Percentiles rank a stretch among this genome's conserved stretches.
Evolutionary conservation across 2,329 filamentous ascomycete species (phyloP).

Genomic region (Fusarium humuli): DNA sequence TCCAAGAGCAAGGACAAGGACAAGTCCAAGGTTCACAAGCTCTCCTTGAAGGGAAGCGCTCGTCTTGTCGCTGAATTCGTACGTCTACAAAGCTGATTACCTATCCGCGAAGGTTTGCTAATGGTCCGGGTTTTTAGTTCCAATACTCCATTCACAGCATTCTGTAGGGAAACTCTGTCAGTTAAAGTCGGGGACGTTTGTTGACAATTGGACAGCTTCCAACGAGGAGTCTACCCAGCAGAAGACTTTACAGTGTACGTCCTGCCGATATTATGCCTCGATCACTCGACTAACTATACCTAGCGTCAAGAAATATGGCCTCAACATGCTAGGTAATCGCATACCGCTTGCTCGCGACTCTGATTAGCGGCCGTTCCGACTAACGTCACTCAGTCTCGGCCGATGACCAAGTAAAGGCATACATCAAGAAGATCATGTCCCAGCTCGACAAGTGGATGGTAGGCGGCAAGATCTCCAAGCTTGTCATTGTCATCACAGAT

Average conservation of each 20-base stretch:
- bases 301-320: slow-evolving; percentile 95
- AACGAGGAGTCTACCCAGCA: slow-evolving; percentile 86
- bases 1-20: slow-evolving; percentile 61
- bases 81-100: slow-evolving; percentile 57
- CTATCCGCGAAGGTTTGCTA: slow-evolving; percentile 24
- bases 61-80: slow-evolving; percentile 97
- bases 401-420: slow-evolving; percentile 98
- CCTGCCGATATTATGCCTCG: background rate
- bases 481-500: slow-evolving; percentile 95
- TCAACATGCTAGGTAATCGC: slow-evolving; percentile 87
- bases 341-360: too few species aligned
- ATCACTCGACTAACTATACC: slow-evolving; percentile 3
- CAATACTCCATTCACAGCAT: slow-evolving; percentile 99
- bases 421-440: slow-evolving; percentile 99
- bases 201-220: slow-evolving; percentile 70
- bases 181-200: background rate
- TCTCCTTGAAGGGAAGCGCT: slow-evolving; percentile 84
- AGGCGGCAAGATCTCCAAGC: slow-evolving; percentile 94
- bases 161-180: slow-evolving; percentile 64
- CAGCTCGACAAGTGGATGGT: slow-evolving; percentile 99
- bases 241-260: slow-evolving; percentile 94
- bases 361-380: background rate
- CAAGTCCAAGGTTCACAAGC: slow-evolving; percentile 93
- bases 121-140: slow-evolving; percentile 67
- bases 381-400: slow-evolving; percentile 73